Base-by-base conservation (phyloP, 768 basidiomycete species). In the Collybia sp. region DNA sequence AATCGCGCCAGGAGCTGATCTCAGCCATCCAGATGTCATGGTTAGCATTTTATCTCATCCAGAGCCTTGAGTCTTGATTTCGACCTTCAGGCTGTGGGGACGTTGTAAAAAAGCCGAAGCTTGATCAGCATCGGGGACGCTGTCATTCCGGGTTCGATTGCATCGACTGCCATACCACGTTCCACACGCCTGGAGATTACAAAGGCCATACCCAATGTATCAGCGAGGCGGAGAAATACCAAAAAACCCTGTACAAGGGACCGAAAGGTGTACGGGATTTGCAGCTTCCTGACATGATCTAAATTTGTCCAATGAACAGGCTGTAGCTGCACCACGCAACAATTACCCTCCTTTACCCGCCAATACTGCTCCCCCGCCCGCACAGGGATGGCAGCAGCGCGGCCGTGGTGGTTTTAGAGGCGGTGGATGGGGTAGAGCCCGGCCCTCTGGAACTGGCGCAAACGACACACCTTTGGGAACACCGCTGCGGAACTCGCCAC, bases 141-240 rank as follows among this genome's bases (percentile, higher is more conserved):
- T 92, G 88, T 57, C 69, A 81, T 45, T 55, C 77, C 2, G 78
- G 83, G 6, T 87, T 89, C 54, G 87, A 87, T 56, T 90, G 88
- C 59, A 80, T 92, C 58, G 93, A 96, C 59, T 96, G 93, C 64
- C 85, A 82, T n/a, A 85, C 75, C 42, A 86, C 88, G 0, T 96
- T 95, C 66, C 68, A 78, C 18, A 75, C 76, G 6, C 88, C 89
- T 2, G 71, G 72, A 8, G 81, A 92, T 49, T 95, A 82, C 72
- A 92, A 90, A 64, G 69, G 66, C 0, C 88, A 96, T 60, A 93
- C 87, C 9, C 71, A 78, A 25, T 96, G 93, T 62, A 82, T 96
- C 37, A 82, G 77, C 50, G 93, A 96, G 65, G 93, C 89, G 2
- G 89, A 96, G 64, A 96, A 95, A 62, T 95, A 96, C 58, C 81